These are phyloP conservation scores for Didymella arachidicola DNA, from an alignment of 2,329 filamentous ascomycete species.

Conservation along the genomic window DNA sequence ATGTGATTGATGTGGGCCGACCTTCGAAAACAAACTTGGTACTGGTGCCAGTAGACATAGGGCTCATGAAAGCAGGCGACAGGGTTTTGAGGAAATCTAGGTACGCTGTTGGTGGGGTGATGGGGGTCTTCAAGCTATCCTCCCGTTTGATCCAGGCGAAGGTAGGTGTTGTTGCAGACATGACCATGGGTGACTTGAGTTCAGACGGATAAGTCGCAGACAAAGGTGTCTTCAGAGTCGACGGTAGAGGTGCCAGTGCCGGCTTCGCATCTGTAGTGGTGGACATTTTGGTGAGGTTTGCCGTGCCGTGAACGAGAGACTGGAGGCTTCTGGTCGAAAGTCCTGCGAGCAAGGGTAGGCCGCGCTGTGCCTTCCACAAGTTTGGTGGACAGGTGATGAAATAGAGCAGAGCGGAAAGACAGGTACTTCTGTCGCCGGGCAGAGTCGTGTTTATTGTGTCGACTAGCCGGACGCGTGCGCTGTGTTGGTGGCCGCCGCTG, in stretches of 20 bases:
- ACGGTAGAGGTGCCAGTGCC: slow-evolving; percentile 30
- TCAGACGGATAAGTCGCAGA: slow-evolving; percentile 65
- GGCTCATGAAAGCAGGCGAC: slow-evolving; percentile 73
- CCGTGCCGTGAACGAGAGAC: slow-evolving; percentile 43
- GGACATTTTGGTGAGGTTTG: slow-evolving; percentile 45
- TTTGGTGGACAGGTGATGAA: slow-evolving; percentile 33
- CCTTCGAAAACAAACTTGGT: slow-evolving; percentile 59
- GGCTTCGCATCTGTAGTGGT: slow-evolving; percentile 54
- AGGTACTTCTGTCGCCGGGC: slow-evolving; percentile 37
- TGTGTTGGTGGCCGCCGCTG: slow-evolving; percentile 47
- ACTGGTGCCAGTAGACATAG: slow-evolving; percentile 66
- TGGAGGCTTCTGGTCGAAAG: slow-evolving; percentile 29
- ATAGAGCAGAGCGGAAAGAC: slow-evolving; percentile 35
- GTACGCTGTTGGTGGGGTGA: slow-evolving; percentile 89
- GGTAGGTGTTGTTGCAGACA: slow-evolving; percentile 54
- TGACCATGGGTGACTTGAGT: slow-evolving; percentile 70
- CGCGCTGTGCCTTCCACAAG: slow-evolving; percentile 41
- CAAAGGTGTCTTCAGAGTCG: slow-evolving; percentile 63
- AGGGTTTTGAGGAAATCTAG: slow-evolving; percentile 90
- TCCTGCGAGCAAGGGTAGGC: slow-evolving; percentile 33
- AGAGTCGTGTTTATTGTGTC: slow-evolving; percentile 45
- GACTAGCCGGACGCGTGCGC: slow-evolving; percentile 38
- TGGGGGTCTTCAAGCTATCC: slow-evolving; percentile 77
- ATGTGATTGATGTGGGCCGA: slow-evolving; percentile 50
- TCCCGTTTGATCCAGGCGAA: slow-evolving; percentile 70